These are phyloP conservation scores for Antitrichia curtipendula DNA, from an alignment of 225 moss, liverwort and hornwort genomes.

Conservation along the genomic window DNA sequence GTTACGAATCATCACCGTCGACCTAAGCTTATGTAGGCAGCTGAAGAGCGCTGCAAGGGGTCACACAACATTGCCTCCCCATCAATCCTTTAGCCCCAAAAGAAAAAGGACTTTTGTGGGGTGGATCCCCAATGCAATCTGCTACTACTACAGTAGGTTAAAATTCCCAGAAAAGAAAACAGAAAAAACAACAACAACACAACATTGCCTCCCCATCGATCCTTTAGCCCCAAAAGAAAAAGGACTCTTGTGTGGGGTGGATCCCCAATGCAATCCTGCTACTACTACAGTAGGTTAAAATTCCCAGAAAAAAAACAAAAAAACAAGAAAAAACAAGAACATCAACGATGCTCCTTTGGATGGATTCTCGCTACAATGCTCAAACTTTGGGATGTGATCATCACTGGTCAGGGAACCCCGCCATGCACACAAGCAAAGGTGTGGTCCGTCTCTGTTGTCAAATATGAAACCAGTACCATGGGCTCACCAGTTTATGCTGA, in stretches of 20 bases:
- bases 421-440: neutral
- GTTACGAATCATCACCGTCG: neutral
- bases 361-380: neutral
- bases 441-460: neutral
- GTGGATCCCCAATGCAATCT: neutral
- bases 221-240: too few relatives aligned
- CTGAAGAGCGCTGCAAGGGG: neutral
- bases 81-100: neutral
- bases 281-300: too few relatives aligned
- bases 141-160: too few relatives aligned
- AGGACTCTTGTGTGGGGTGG: too few relatives aligned
- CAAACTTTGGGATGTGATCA: neutral
- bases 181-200: too few relatives aligned
- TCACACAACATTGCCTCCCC: neutral
- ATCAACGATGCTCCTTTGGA: neutral
- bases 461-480: neutral
- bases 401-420: neutral
- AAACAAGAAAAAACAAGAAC: too few relatives aligned
- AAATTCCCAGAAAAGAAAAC: neutral
- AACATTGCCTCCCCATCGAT: neutral
- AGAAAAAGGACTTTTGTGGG: neutral
- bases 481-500: too few relatives aligned
- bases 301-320: too few relatives aligned
- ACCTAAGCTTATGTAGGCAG: neutral
- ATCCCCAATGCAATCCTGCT: too few relatives aligned